Evolutionary conservation across 371 early-diverging fungal species (phyloP).

Genomic region (Rhizomucor pusillus): DNA sequence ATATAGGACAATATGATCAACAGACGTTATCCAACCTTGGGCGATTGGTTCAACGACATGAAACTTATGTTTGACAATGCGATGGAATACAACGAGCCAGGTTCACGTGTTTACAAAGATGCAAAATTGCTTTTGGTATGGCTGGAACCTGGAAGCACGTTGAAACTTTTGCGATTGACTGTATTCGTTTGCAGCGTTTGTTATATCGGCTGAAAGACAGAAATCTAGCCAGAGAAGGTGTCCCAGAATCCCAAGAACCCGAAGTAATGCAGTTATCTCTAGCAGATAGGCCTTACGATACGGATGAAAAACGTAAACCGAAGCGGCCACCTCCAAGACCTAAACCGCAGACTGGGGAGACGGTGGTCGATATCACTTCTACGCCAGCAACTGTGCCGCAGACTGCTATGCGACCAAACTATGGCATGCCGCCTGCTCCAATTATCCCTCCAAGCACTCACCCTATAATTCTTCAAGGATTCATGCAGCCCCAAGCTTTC

Average conservation of each 20-base stretch:
- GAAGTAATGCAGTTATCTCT: conserved; percentile 27
- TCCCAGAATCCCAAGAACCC: conserved; percentile 36
- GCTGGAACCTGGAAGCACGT: not conserved
- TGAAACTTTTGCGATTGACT: conserved; percentile 3
- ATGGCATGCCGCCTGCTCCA: too few species aligned
- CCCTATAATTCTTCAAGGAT: too few species aligned
- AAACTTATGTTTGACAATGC: conserved; percentile 75
- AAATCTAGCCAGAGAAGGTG: conserved; percentile 24
- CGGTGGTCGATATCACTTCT: too few species aligned
- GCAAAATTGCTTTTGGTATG: conserved; percentile 57
- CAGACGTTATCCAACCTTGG: conserved; percentile 56
- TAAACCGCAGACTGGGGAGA: conserved; percentile 18
- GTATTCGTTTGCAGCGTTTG: conserved; percentile 24
- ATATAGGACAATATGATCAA: conserved; percentile 48
- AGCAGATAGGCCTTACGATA: conserved; percentile 28
- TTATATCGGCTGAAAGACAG: conserved; percentile 42
- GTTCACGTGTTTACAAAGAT: conserved; percentile 68
- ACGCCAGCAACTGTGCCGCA: too few species aligned
- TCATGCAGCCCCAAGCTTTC: too few species aligned
- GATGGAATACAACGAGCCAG: conserved; percentile 70
- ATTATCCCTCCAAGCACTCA: too few species aligned
- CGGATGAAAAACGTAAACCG: conserved; percentile 29
- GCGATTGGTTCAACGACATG: conserved; percentile 67
- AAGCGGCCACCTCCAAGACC: conserved; percentile 17
- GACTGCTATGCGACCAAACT: too few species aligned